Base-by-base conservation (phyloP, 2,329 filamentous ascomycete species). In the Dissoconium aciculare region DNA sequence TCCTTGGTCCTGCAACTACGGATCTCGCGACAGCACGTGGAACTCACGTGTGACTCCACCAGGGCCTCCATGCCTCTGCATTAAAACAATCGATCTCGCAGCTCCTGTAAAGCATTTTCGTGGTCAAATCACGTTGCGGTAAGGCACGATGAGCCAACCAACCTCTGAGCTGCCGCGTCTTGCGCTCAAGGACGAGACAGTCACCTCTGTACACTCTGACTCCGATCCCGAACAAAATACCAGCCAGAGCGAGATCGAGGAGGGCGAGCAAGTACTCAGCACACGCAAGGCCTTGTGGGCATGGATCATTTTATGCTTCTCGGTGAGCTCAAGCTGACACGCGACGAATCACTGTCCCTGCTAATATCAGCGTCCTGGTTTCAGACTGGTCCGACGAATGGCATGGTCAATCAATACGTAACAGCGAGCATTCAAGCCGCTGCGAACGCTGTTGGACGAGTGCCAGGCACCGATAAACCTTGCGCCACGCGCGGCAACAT, bases 301-400 rank as follows among this genome's bases (percentile, higher is more conserved):
- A 8, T 23, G 19, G 19, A 23, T 23, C n/a, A 23, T 23, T n/a
- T 23, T 23, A n/a, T 23, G 19, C 19, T 23, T 23, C 19, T 23
- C 19, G 8, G 19, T 23, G n/a, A 23, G 19, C n/a, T n/a, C 19
- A 8, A 23, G n/a, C n/a, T n/a, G n/a, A n/a, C n/a, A n/a, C n/a
- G n/a, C n/a, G n/a, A n/a, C n/a, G n/a, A n/a, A n/a, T n/a, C n/a
- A n/a, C n/a, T n/a, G n/a, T n/a, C n/a, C n/a, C n/a, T n/a, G n/a
- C n/a, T n/a, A n/a, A n/a, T n/a, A n/a, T n/a, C n/a, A n/a, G n/a
- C n/a, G n/a, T n/a, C n/a, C n/a, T n/a, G n/a, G n/a, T 23, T 8
- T 8, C 19, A 23, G 19, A 23, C 19, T 23, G 19, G 19, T 8
- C 19, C 19, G n/a, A 23, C 19, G 19, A 23, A 23, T 23, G 19